Evolutionary conservation across 371 early-diverging fungal species (phyloP), one percentile per base, ranked within the genome.

Genomic region (Cokeromyces recurvatus): DNA sequence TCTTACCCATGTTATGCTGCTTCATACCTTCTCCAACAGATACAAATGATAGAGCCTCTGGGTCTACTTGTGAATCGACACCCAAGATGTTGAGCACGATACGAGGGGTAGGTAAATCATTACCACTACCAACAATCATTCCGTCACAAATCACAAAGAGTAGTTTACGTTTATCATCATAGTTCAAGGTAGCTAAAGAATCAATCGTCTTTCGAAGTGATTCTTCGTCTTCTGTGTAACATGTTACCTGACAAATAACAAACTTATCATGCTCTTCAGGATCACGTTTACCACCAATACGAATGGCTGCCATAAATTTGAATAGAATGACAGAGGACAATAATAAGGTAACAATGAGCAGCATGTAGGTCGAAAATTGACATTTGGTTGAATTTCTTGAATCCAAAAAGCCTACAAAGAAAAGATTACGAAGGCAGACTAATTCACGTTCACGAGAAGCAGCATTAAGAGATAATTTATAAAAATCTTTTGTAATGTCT

Each of bases 141-240:
- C 91, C 92, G 51, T 92, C 92, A 49, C 86, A 83, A 45, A 92
- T 80, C 27, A 97, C 84, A 57, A 94, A 86, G 31, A 99, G 63
- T 29, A 99, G 79, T 71, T 96, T 97, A 50, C 94, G 84, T 45
- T 92, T 89, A 74, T 98, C 95, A 55, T 92, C 92, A 62, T 97
- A 99, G 7, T 82, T 67, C 37, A 94, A 80, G 15, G 69, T 65
- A 9, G 94, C 86, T 17, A 99, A 66, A 14, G 96, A 95, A 55
- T 97, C 90, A 24, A 99, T 79, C 0, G 99, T 98, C 42, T 81
- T 77, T 38, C 85, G 79, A 23, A 99, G 79, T 17, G 95, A 94
- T 16, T 91, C 94, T 48, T 90, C 89, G 39, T 89, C 95, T 68
- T 99, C 99, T 14, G 98, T 96, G 69, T 99, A 99, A 78, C 98